phyloP scores from a whole-genome alignment of 2,329 filamentous ascomycete species.

The Pseudogymnoascus sp. region DNA sequence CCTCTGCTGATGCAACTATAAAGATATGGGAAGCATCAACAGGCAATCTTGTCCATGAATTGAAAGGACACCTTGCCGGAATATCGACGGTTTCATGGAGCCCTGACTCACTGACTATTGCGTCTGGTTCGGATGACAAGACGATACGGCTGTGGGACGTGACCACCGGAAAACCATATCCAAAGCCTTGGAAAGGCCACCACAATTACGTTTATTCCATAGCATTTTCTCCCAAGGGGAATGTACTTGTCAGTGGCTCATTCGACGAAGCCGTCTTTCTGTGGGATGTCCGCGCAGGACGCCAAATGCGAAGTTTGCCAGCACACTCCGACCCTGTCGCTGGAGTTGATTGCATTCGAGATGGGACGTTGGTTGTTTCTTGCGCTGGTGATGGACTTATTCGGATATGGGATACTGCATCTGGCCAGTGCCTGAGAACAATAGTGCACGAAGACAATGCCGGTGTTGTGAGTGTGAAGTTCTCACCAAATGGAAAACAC shows the following conservation, averaged over 20 bases:
- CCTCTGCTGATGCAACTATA: constrained; percentile 81
- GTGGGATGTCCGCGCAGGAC: constrained; percentile 87
- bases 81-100: constrained; percentile 92
- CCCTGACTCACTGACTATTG: constrained; percentile 78
- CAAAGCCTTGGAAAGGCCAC: constrained; percentile 65
- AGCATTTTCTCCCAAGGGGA: constrained; percentile 95
- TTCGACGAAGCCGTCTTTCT: constrained; percentile 97
- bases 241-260: constrained; percentile 89
- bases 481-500: constrained; percentile 89
- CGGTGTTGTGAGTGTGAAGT: constrained; percentile 79
- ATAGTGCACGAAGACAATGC: constrained; percentile 95
- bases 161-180: constrained; percentile 50
- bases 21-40: constrained; percentile 83
- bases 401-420: constrained; percentile 91
- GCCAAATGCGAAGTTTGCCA: constrained; percentile 82
- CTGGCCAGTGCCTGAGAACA: constrained; percentile 89
- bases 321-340: constrained; percentile 93
- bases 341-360: constrained; percentile 85
- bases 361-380: constrained; percentile 86
- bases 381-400: constrained; percentile 89
- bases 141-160: constrained; percentile 87
- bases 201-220: constrained; percentile 95
- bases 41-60: constrained; percentile 74
- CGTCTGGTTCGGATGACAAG: constrained; percentile 93
- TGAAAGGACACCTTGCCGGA: constrained; percentile 89